phyloP scores from a whole-genome alignment of 805 yeast species.

The Schwanniomyces pseudopolymorphus region DNA sequence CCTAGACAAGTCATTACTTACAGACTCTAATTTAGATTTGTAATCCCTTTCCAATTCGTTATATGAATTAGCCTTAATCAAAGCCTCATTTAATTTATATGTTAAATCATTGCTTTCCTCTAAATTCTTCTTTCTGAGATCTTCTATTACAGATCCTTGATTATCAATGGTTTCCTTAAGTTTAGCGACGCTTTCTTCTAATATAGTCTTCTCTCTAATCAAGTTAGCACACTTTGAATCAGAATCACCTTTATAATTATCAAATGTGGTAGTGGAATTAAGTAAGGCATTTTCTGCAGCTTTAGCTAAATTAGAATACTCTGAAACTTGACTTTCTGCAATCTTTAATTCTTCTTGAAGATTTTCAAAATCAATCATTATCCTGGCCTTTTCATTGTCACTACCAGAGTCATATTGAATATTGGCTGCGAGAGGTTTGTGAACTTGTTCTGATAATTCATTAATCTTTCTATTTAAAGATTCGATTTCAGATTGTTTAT shows the following conservation, averaged over 20 bases:
- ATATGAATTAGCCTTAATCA: slow-evolving; percentile 31
- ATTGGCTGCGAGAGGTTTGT: neutral
- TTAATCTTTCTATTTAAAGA: slow-evolving; percentile 37
- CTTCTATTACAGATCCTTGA: slow-evolving; percentile 21
- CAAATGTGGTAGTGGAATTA: slow-evolving; percentile 55
- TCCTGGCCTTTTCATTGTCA: slow-evolving; percentile 3
- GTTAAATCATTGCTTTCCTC: slow-evolving; percentile 27
- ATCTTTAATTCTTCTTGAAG: slow-evolving; percentile 55
- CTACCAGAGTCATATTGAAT: neutral
- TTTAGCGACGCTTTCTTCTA: slow-evolving; percentile 17
- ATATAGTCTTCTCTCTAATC: slow-evolving; percentile 21
- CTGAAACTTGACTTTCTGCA: slow-evolving; percentile 57
- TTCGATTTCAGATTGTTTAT: slow-evolving; percentile 40
- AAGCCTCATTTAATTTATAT: slow-evolving; percentile 18
- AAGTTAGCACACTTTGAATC: slow-evolving; percentile 21
- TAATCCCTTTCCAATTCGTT: slow-evolving; percentile 33
- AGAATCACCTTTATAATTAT: slow-evolving; percentile 26
- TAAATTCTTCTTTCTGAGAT: slow-evolving; percentile 15
- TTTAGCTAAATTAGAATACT: slow-evolving; percentile 59
- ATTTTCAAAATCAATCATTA: slow-evolving; percentile 38
- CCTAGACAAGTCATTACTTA: slow-evolving; percentile 29
- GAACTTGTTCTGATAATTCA: slow-evolving; percentile 21
- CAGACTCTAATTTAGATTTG: slow-evolving; percentile 25
- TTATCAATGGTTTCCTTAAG: slow-evolving; percentile 20
- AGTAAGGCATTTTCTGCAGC: slow-evolving; percentile 67